These are phyloP conservation scores for Podospora conica DNA, from an alignment of 495 filamentous ascomycete species.

Conservation along the genomic window DNA sequence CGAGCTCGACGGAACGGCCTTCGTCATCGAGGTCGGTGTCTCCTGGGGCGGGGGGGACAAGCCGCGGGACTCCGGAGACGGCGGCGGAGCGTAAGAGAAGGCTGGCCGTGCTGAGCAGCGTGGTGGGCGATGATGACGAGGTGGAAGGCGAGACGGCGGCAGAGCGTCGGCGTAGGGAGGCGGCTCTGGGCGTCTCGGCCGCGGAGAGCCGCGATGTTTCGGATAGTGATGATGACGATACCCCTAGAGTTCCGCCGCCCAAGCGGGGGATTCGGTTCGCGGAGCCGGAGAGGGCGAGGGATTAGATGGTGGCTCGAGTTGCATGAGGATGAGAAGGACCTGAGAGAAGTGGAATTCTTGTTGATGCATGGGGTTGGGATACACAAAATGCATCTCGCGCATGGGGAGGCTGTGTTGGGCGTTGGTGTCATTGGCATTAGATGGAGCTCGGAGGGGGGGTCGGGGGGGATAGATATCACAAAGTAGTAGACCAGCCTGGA, in stretches of 20 bases:
- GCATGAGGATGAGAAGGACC: background rate
- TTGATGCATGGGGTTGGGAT: background rate
- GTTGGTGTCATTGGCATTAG: background rate
- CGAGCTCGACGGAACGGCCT: conserved; percentile 1
- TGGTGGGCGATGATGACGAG: conserved; percentile 22
- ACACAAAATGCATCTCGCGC: background rate
- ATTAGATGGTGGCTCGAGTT: background rate
- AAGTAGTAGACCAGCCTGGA: background rate
- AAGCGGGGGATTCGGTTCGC: conserved; percentile 43
- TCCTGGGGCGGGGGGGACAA: conserved; percentile 6
- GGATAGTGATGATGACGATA: conserved; percentile 60
- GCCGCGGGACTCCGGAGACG: conserved; percentile 27
- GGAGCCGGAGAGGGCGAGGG: conserved; percentile 26
- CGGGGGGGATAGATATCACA: background rate
- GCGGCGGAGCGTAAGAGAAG: conserved; percentile 38
- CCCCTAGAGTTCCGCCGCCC: conserved; percentile 39
- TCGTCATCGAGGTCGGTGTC: conserved; percentile 15
- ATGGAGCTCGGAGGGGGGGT: background rate
- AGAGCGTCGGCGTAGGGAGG: conserved; percentile 74
- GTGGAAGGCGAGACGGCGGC: conserved; percentile 71
- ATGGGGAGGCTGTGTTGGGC: background rate
- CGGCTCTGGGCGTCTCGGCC: conserved; percentile 64
- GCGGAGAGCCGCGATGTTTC: conserved; percentile 45
- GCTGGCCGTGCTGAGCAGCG: conserved; percentile 33
- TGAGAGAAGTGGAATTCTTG: background rate